Evolutionary conservation across 2,329 filamentous ascomycete species (phyloP).

Genomic region (Cordyceps javanica): DNA sequence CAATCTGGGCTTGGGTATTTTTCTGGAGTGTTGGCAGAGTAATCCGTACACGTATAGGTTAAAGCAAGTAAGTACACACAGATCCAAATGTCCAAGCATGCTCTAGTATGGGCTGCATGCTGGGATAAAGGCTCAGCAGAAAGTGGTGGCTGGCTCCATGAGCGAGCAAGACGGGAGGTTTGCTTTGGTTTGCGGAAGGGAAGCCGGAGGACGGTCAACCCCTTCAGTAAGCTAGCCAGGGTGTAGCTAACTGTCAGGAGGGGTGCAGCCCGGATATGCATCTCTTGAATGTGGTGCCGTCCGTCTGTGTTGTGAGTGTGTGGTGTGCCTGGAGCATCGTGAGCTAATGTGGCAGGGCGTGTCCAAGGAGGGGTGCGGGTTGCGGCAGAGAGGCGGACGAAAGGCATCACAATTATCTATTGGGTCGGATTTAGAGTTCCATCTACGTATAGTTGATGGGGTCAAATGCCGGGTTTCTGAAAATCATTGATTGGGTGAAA

Average conservation of each 20-base stretch:
- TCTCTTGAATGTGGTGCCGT: not conserved
- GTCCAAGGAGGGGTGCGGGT: not conserved
- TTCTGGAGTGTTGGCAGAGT: not conserved
- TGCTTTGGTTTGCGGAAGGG: slow-evolving; percentile 9
- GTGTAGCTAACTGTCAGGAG: not conserved
- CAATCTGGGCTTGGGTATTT: not conserved
- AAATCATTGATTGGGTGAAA: not conserved
- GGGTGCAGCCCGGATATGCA: slow-evolving; percentile 9
- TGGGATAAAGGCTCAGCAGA: not conserved
- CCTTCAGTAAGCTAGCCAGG: not conserved
- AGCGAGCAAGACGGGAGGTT: not conserved
- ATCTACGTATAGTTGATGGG: not conserved
- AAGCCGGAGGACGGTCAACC: slow-evolving; percentile 2
- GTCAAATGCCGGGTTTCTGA: not conserved
- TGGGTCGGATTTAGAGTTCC: not conserved
- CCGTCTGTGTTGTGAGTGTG: too few species aligned
- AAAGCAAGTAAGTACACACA: not conserved
- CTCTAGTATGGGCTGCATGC: not conserved
- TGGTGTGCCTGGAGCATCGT: not conserved
- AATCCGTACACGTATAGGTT: not conserved
- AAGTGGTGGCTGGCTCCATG: slow-evolving; percentile 1
- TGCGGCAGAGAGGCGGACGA: not conserved
- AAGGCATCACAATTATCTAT: not conserved
- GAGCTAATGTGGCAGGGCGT: not conserved
- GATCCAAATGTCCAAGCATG: not conserved